Evolutionary conservation across 768 basidiomycete species (phyloP).

Genomic region (Ramaria sp.): DNA sequence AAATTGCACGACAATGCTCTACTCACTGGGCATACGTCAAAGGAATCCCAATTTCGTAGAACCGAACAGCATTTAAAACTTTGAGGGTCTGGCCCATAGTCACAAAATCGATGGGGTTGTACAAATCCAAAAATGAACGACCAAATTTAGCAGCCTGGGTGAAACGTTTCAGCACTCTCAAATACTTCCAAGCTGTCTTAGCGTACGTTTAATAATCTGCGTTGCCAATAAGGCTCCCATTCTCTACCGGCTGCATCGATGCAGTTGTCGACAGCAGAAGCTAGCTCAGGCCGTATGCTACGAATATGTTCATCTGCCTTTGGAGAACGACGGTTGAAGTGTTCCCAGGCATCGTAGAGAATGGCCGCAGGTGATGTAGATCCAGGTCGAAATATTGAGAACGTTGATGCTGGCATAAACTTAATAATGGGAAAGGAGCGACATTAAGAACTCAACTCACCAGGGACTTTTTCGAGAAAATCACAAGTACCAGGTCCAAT

Average conservation of each 20-base stretch:
- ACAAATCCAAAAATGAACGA: constrained; percentile 83
- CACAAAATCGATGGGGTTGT: constrained; percentile 87
- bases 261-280: constrained; percentile 80
- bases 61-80: constrained; percentile 87
- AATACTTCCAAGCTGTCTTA: not conserved
- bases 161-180: not conserved
- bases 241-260: constrained; percentile 90
- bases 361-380: constrained; percentile 89
- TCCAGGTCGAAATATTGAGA: constrained; percentile 84
- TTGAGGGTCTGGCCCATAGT: constrained; percentile 87
- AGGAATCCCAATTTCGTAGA: constrained; percentile 87
- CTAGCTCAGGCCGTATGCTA: constrained; percentile 76
- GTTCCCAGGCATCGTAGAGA: constrained; percentile 85
- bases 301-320: constrained; percentile 91
- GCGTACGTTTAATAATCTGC: constrained; percentile 68
- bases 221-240: constrained; percentile 87
- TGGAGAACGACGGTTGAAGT: constrained; percentile 72
- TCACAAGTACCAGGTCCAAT: constrained; percentile 72
- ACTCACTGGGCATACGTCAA: constrained; percentile 84
- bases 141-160: constrained; percentile 92
- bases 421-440: not conserved
- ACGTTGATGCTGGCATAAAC: constrained; percentile 46
- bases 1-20: not conserved
- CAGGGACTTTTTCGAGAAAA: constrained; percentile 87
- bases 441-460: constrained; percentile 28